phyloP scores from a whole-genome alignment of 371 early-diverging fungal species.

The Rhizomucor pusillus region DNA sequence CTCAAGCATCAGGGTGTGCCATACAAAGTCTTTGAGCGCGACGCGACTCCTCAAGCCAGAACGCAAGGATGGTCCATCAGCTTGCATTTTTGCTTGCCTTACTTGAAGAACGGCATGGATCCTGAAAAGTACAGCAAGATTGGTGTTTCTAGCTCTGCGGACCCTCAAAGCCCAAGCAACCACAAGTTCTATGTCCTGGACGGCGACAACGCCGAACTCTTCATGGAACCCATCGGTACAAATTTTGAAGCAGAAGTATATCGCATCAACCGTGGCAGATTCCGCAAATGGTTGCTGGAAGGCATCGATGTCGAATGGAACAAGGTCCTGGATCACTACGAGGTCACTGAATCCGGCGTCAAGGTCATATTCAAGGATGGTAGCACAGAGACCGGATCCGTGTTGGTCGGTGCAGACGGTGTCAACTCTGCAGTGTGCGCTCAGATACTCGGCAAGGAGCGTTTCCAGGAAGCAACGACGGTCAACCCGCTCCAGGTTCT shows the following conservation, averaged over 20 bases:
- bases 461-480: constrained; percentile 6
- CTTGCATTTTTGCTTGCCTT: constrained; percentile 13
- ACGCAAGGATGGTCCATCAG: constrained; percentile 24
- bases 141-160: constrained; percentile 6
- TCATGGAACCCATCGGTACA: constrained; percentile 2
- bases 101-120: constrained; percentile 1
- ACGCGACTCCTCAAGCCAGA: constrained; percentile 7
- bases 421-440: constrained; percentile 14
- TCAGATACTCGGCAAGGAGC: constrained; percentile 11
- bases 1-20: constrained; percentile 17
- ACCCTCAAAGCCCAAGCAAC: constrained; percentile 2
- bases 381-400: constrained; percentile 9
- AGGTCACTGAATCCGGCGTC: constrained; percentile 13
- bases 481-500: constrained; percentile 7
- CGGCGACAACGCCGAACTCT: background rate
- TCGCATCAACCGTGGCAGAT: constrained; percentile 18
- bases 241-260: background rate
- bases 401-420: constrained; percentile 22
- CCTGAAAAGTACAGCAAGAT: constrained; percentile 3
- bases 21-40: constrained; percentile 27
- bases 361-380: constrained; percentile 26
- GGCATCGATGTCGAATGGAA: constrained; percentile 17
- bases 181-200: constrained; percentile 9
- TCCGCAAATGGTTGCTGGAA: constrained; percentile 16
- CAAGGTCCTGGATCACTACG: constrained; percentile 8